These are phyloP conservation scores for Xylaria palmicola DNA, from an alignment of 495 filamentous ascomycete genomes.

Conservation along the genomic window DNA sequence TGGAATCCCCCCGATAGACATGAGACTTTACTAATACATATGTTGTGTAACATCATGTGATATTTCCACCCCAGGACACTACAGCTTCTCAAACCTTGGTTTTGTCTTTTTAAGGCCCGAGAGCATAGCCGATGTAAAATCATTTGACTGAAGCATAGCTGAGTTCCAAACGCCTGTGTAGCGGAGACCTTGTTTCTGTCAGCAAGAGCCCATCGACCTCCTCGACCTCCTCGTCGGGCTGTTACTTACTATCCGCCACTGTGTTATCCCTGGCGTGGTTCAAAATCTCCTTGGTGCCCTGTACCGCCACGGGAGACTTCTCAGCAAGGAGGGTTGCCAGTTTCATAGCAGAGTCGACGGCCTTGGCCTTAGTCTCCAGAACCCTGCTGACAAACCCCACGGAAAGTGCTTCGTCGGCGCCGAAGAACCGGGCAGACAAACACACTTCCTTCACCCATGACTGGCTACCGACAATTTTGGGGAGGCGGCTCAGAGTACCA, in stretches of 20 bases:
- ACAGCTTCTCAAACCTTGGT: conserved; percentile 86
- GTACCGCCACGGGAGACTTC: conserved; percentile 90
- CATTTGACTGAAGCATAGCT: conserved; percentile 75
- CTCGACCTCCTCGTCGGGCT: not conserved
- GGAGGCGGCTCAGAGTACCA: conserved; percentile 80
- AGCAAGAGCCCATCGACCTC: conserved; percentile 5
- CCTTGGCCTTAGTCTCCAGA: conserved; percentile 60
- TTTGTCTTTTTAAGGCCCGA: conserved; percentile 77
- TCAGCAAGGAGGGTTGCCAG: conserved; percentile 65
- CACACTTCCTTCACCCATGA: conserved; percentile 93
- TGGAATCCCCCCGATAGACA: not conserved
- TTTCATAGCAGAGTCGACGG: conserved; percentile 61
- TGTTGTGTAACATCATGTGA: not conserved
- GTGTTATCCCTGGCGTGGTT: conserved; percentile 81
- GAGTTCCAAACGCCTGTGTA: conserved; percentile 89
- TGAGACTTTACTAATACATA: conserved; percentile 10
- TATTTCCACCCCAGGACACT: conserved; percentile 15
- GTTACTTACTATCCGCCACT: conserved; percentile 67
- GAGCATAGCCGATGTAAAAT: conserved; percentile 70
- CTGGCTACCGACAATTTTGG: conserved; percentile 72
- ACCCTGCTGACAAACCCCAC: conserved; percentile 86
- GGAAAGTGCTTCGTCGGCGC: conserved; percentile 72
- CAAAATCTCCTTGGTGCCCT: conserved; percentile 89
- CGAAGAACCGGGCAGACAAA: conserved; percentile 74
- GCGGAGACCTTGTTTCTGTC: conserved; percentile 57